These are phyloP conservation scores for Aspergillus fischeri DNA, from an alignment of 2,329 filamentous ascomycete genomes.

Conservation along the genomic window DNA sequence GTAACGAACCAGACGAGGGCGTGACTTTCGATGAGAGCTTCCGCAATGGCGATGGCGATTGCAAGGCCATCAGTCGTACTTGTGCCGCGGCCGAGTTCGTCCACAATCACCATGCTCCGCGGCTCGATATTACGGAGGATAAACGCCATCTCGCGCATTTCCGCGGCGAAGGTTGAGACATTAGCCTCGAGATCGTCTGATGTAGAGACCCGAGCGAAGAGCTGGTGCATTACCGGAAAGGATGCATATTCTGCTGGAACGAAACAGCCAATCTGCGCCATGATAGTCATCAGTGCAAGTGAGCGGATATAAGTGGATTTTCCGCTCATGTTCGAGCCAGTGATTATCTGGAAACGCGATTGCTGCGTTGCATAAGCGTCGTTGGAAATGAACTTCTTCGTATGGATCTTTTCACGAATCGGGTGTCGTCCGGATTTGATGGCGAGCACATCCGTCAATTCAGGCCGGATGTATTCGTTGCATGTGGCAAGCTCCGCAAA, in stretches of 20 bases:
- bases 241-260: slow-evolving; percentile 81
- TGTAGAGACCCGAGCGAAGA: slow-evolving; percentile 83
- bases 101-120: slow-evolving; percentile 75
- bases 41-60: slow-evolving; percentile 85
- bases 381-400: slow-evolving; percentile 73
- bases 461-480: slow-evolving; percentile 64
- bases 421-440: slow-evolving; percentile 74
- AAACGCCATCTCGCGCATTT: slow-evolving; percentile 95
- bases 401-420: slow-evolving; percentile 68
- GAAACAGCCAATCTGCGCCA: slow-evolving; percentile 91
- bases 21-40: slow-evolving; percentile 74
- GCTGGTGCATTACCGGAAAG: slow-evolving; percentile 72
- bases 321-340: slow-evolving; percentile 96
- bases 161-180: slow-evolving; percentile 85
- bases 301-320: slow-evolving; percentile 94
- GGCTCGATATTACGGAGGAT: slow-evolving; percentile 79
- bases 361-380: slow-evolving; percentile 81
- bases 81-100: slow-evolving; percentile 88
- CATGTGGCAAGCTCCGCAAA: slow-evolving; percentile 72
- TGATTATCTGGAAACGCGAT: slow-evolving; percentile 85
- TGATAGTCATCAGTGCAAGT: slow-evolving; percentile 77
- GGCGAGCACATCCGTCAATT: slow-evolving; percentile 64
- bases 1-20: slow-evolving; percentile 90
- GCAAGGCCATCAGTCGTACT: slow-evolving; percentile 83
- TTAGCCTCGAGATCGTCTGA: slow-evolving; percentile 88